phyloP scores from a whole-genome alignment of 352 stramenopile genomes.

The Phytophthora pseudosyringae region DNA sequence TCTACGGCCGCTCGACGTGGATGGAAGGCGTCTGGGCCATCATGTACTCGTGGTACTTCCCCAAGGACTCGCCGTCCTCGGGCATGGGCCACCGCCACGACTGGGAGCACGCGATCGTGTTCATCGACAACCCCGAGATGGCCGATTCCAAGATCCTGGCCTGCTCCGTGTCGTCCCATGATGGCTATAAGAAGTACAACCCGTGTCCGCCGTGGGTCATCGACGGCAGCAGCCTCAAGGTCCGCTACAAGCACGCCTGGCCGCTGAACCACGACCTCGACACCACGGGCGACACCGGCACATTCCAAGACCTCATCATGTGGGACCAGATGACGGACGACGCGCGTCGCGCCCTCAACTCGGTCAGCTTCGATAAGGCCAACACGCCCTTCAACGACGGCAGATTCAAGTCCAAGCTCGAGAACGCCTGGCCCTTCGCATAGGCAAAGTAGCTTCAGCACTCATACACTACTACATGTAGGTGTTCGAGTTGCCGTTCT shows the following conservation, averaged over 20 bases:
- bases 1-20: conserved; percentile 10
- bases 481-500: background rate
- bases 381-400: conserved; percentile 12
- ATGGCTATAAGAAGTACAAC: conserved; percentile 14
- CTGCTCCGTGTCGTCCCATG: conserved; percentile 8
- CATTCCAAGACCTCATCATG: conserved; percentile 15
- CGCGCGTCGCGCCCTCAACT: conserved; percentile 5
- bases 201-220: background rate
- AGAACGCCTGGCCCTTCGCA: conserved; percentile 8
- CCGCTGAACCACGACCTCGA: conserved; percentile 13
- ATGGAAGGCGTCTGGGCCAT: conserved; percentile 5
- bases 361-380: background rate
- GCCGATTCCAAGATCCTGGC: conserved; percentile 1
- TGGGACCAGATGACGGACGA: conserved; percentile 9
- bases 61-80: conserved; percentile 2
- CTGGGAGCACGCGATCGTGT: conserved; percentile 13
- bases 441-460: background rate
- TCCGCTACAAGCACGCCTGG: conserved; percentile 2
- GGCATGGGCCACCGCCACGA: conserved; percentile 13
- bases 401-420: conserved; percentile 1
- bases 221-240: conserved; percentile 7
- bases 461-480: background rate
- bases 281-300: conserved; percentile 6
- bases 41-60: conserved; percentile 16
- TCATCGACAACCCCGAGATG: conserved; percentile 9